phyloP scores from a whole-genome alignment of 1,139 yeast genomes.

The Debaryomycetaceae sp. region DNA sequence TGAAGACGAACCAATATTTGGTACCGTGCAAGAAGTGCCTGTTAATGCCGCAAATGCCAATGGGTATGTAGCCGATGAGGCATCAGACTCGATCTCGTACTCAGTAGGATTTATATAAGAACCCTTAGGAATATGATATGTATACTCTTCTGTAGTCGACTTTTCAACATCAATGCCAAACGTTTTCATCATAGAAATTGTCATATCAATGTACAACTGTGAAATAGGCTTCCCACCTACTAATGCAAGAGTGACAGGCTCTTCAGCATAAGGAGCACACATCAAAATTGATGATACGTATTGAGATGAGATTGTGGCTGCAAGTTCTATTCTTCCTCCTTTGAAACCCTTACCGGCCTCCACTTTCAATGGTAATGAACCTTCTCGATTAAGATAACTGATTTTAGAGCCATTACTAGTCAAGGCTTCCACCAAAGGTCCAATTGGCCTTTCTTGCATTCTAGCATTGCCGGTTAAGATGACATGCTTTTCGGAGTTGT shows the following conservation, averaged over 20 bases:
- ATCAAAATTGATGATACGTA: constrained; percentile 93
- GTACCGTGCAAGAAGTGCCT: constrained; percentile 88
- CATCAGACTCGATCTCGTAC: constrained; percentile 93
- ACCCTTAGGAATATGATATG: constrained; percentile 89
- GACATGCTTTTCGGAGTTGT: constrained; percentile 39
- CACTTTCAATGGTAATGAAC: constrained; percentile 83
- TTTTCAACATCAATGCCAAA: constrained; percentile 81
- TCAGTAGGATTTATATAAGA: constrained; percentile 75
- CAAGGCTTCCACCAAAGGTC: constrained; percentile 92
- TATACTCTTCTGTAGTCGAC: constrained; percentile 69
- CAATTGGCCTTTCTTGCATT: constrained; percentile 98
- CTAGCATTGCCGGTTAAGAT: constrained; percentile 89
- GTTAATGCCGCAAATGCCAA: constrained; percentile 97
- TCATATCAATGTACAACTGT: constrained; percentile 94
- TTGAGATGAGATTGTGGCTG: constrained; percentile 96
- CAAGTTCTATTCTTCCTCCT: constrained; percentile 92
- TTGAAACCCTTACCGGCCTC: constrained; percentile 66
- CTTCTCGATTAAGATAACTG: constrained; percentile 66
- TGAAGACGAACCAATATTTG: constrained; percentile 89
- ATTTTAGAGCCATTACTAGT: constrained; percentile 74
- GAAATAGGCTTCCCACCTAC: constrained; percentile 98
- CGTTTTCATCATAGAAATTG: constrained; percentile 88
- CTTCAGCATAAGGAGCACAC: constrained; percentile 96
- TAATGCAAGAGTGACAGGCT: constrained; percentile 81
- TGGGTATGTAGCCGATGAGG: constrained; percentile 98